Evolutionary conservation across 2,329 filamentous ascomycete species (phyloP).

Genomic region (Colletotrichum ledebouriae): DNA sequence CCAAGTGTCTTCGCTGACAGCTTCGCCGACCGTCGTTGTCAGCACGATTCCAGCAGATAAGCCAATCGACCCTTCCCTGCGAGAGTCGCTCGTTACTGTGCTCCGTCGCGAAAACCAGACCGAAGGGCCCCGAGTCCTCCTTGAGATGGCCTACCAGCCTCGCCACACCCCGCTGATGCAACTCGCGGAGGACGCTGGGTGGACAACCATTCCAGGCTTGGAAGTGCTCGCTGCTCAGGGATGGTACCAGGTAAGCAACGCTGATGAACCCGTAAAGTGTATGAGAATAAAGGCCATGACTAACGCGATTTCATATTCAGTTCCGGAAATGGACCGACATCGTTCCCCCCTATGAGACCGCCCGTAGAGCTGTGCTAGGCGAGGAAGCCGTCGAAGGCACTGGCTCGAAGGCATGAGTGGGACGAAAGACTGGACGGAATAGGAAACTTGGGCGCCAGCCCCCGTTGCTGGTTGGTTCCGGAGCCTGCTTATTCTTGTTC

Average conservation of each 20-base stretch:
- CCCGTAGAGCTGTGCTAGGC: constrained; percentile 67
- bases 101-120: constrained; percentile 58
- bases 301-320: constrained; percentile 54
- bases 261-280: background rate
- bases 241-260: constrained; percentile 79
- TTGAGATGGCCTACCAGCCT: constrained; percentile 98
- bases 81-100: constrained; percentile 71
- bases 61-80: constrained; percentile 80
- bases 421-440: background rate
- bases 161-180: constrained; percentile 86
- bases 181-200: constrained; percentile 81
- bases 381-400: constrained; percentile 2
- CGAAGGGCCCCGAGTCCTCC: constrained; percentile 69
- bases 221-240: constrained; percentile 92
- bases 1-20: constrained; percentile 35
- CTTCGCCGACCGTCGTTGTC: constrained; percentile 78
- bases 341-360: constrained; percentile 77
- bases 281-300: constrained; percentile 40
- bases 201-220: constrained; percentile 86
- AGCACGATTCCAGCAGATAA: constrained; percentile 92
- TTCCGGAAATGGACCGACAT: constrained; percentile 90
- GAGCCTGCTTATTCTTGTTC: background rate
- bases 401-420: background rate
- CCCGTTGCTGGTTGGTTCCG: background rate
- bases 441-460: background rate